These are phyloP conservation scores for Tetrahymena borealis DNA, from an alignment of 73 alveolate species.

Conservation along the genomic window DNA sequence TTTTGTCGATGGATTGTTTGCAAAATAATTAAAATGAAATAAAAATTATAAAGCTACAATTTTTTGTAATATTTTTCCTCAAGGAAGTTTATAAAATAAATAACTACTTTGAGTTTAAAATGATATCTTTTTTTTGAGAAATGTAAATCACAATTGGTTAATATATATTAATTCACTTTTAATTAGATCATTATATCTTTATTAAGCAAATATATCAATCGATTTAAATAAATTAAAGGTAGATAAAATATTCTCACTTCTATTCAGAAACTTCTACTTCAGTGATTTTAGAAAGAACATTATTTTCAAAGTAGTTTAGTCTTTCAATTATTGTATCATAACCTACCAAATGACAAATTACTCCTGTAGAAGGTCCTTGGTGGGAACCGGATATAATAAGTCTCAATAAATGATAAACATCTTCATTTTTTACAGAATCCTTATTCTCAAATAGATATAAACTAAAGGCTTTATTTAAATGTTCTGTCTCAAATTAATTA, in stretches of 20 bases:
- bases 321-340: conserved; percentile 15
- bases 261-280: background rate
- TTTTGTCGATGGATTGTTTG: no score
- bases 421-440: conserved; percentile 34
- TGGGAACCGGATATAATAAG: conserved; percentile 38
- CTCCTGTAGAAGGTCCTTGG: conserved; percentile 54
- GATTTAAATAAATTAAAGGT: background rate
- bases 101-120: no score
- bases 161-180: no score
- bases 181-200: no score
- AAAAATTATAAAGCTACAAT: no score
- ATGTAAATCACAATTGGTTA: no score
- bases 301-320: background rate
- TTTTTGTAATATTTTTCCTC: no score
- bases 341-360: conserved; percentile 42
- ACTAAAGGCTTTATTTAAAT: conserved; percentile 27
- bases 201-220: no score
- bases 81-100: no score
- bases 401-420: conserved; percentile 45
- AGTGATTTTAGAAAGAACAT: background rate
- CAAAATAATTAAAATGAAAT: no score
- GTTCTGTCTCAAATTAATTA: conserved; percentile 2
- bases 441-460: conserved; percentile 35
- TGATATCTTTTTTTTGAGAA: no score
- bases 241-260: background rate